These are phyloP conservation scores for Phaffia rhodozyma DNA, from an alignment of 1,284 basidiomycete genomes.

Conservation along the genomic window DNA sequence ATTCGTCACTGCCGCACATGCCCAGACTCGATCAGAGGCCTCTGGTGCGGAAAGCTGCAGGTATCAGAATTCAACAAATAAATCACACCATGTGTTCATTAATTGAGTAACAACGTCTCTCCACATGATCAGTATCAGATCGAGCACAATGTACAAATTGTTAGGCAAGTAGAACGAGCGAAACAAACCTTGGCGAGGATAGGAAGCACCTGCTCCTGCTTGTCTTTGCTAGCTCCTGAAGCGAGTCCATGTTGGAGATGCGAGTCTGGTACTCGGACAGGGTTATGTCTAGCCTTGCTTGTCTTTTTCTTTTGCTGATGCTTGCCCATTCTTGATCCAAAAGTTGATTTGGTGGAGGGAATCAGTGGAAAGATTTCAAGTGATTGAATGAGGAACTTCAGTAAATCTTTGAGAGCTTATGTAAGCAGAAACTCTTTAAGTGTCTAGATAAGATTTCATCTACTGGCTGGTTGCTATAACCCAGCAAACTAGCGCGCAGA, in stretches of 20 bases:
- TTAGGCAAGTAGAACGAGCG: background rate
- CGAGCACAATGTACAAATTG: constrained; percentile 1
- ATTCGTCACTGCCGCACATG: constrained; percentile 80
- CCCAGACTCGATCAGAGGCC: constrained; percentile 71
- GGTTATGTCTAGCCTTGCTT: constrained; percentile 61
- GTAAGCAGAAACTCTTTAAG: too few species aligned
- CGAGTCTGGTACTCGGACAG: constrained; percentile 77
- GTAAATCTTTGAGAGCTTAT: too few species aligned
- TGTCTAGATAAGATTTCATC: too few species aligned
- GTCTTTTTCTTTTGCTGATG: constrained; percentile 62
- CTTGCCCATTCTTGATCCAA: constrained; percentile 56
- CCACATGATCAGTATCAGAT: background rate
- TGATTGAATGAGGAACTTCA: too few species aligned
- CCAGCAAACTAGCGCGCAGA: too few species aligned
- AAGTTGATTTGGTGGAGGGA: too few species aligned
- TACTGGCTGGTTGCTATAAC: too few species aligned
- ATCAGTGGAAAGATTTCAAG: too few species aligned
- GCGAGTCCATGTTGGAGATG: constrained; percentile 66
- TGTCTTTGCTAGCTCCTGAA: constrained; percentile 40
- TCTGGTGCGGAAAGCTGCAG: constrained; percentile 44
- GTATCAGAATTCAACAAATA: background rate
- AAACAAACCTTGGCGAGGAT: constrained; percentile 65
- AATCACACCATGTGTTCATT: background rate
- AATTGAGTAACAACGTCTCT: background rate
- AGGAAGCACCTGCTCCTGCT: constrained; percentile 64